A percentile compares a stretch with the other conserved stretches of the same genome.
Conservation (phyloP, 805 yeast genomes). For the Tetrapisispora arboricola region DNA sequence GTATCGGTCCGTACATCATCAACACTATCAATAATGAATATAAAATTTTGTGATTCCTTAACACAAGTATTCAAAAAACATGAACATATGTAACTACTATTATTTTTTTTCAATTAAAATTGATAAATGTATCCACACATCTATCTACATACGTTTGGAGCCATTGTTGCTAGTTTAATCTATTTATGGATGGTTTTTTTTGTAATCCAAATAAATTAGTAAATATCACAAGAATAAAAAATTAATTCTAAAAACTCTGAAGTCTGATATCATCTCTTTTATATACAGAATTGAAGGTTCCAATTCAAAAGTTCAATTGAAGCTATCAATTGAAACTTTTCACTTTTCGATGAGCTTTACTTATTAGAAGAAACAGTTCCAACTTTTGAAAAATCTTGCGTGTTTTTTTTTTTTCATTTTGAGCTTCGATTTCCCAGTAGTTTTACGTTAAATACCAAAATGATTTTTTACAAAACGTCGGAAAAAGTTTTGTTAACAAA, state of each 20-base stretch:
- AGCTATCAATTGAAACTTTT: too few relatives aligned
- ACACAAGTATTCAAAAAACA: constrained; percentile 2
- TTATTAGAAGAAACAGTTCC: too few relatives aligned
- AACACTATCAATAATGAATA: background rate
- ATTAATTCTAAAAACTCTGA: background rate
- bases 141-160: constrained; percentile 74
- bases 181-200: constrained; percentile 4
- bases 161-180: constrained; percentile 35
- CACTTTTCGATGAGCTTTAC: too few relatives aligned
- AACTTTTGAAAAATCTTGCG: too few relatives aligned
- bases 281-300: too few relatives aligned
- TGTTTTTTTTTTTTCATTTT: too few relatives aligned
- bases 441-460: too few relatives aligned
- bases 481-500: background rate
- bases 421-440: too few relatives aligned
- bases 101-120: background rate
- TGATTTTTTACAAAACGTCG: background rate
- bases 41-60: background rate
- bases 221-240: background rate
- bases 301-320: too few relatives aligned
- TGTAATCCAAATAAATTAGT: background rate
- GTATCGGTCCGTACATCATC: background rate
- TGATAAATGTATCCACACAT: constrained; percentile 2
- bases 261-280: too few relatives aligned
- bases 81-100: constrained; percentile 2